phyloP scores from a whole-genome alignment of 768 basidiomycete species.

The Suillus plorans region DNA sequence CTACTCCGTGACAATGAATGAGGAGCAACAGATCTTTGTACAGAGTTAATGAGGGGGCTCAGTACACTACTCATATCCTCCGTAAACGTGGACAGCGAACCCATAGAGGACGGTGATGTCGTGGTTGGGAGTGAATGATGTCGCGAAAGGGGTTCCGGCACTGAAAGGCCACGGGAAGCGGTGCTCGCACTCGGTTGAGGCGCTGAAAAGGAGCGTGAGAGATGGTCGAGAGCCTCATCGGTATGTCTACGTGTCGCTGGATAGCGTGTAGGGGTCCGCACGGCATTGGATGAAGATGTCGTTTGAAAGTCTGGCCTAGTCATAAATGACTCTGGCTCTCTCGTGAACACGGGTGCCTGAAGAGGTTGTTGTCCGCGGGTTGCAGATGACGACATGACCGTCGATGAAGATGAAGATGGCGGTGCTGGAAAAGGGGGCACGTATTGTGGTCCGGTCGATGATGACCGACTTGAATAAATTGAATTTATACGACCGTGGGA shows the following conservation, averaged over 20 bases:
- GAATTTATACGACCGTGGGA: neutral
- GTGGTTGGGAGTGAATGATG: slow-evolving; percentile 27
- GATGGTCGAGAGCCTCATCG: slow-evolving; percentile 19
- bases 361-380: slow-evolving; percentile 13
- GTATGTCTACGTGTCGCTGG: slow-evolving; percentile 23
- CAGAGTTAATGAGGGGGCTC: slow-evolving; percentile 17
- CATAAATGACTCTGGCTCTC: slow-evolving; percentile 47
- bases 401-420: slow-evolving; percentile 23
- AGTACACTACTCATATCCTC: slow-evolving; percentile 27
- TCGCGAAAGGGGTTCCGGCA: slow-evolving; percentile 21
- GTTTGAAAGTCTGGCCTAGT: slow-evolving; percentile 53
- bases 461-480: slow-evolving; percentile 28
- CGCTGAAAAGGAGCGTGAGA: slow-evolving; percentile 25
- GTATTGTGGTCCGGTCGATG: slow-evolving; percentile 16
- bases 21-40: slow-evolving; percentile 12
- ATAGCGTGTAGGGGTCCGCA: slow-evolving; percentile 70
- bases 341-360: slow-evolving; percentile 13
- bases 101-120: slow-evolving; percentile 17
- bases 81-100: slow-evolving; percentile 22
- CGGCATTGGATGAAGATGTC: slow-evolving; percentile 67
- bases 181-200: slow-evolving; percentile 9
- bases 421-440: slow-evolving; percentile 27
- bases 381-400: slow-evolving; percentile 11
- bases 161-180: slow-evolving; percentile 19
- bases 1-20: slow-evolving; percentile 25